Conservation (phyloP, 441 rosid species). For the Jatropha multifida region DNA sequence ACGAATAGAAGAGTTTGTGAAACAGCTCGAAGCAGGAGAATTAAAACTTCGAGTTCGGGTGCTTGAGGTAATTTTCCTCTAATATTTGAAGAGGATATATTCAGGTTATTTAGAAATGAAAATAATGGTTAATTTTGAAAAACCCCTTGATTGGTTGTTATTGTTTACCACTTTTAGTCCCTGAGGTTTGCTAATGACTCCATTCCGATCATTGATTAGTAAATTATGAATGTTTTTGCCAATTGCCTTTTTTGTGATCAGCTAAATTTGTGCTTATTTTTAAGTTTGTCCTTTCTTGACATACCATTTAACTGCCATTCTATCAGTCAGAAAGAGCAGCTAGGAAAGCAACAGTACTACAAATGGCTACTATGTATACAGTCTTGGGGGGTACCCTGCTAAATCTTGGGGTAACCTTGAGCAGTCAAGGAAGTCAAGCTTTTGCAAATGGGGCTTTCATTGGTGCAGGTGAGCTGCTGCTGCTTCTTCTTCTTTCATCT, state of each 20-base stretch:
- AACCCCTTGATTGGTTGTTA: too few species aligned
- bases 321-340: slow-evolving; percentile 93
- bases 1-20: slow-evolving; percentile 80
- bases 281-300: not conserved
- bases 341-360: slow-evolving; percentile 73
- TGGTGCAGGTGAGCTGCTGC: slow-evolving; percentile 60
- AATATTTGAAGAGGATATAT: not conserved
- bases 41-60: slow-evolving; percentile 92
- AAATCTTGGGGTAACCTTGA: slow-evolving; percentile 73
- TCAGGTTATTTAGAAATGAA: not conserved
- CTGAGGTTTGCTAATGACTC: too few species aligned
- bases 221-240: too few species aligned
- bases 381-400: slow-evolving; percentile 83
- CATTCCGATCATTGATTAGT: too few species aligned
- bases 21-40: slow-evolving; percentile 90
- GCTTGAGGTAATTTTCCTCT: slow-evolving; percentile 63
- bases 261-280: not conserved
- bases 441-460: slow-evolving; percentile 78
- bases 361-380: slow-evolving; percentile 89
- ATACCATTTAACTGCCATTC: slow-evolving; percentile 4
- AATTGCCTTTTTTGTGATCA: too few species aligned
- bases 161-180: too few species aligned
- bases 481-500: not conserved
- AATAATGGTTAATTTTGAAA: too few species aligned
- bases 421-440: slow-evolving; percentile 58